phyloP scores from a whole-genome alignment of 331 rosid species.

The Stylosanthes scabra region DNA sequence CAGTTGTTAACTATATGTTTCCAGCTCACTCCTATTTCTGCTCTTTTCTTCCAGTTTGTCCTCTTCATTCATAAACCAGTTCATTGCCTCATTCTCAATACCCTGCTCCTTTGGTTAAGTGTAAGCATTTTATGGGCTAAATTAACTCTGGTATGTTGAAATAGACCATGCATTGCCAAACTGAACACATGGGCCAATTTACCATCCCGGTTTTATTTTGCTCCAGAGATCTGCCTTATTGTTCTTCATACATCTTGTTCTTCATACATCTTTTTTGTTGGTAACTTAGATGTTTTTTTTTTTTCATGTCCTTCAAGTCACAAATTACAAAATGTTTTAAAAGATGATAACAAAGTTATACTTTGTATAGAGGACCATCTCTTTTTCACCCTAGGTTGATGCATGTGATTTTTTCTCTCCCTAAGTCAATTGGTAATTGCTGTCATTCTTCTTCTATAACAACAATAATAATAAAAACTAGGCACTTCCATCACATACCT shows the following conservation, averaged over 20 bases:
- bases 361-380: neutral
- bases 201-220: conserved; percentile 18
- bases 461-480: no score
- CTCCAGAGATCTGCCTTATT: neutral
- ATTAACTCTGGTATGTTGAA: conserved; percentile 11
- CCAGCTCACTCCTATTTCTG: neutral
- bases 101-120: neutral
- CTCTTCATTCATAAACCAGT: neutral
- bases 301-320: conserved; percentile 11
- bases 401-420: conserved; percentile 8
- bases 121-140: no score
- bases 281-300: conserved; percentile 29
- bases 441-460: conserved; percentile 14
- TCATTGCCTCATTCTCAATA: neutral
- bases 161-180: neutral
- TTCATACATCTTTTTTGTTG: conserved; percentile 4
- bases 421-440: conserved; percentile 11
- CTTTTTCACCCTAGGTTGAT: conserved; percentile 20
- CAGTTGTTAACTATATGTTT: neutral
- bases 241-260: conserved; percentile 20
- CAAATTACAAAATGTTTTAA: neutral
- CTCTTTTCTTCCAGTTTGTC: neutral
- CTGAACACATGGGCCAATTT: conserved; percentile 6
- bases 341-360: neutral
- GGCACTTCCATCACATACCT: conserved; percentile 23